Conservation (phyloP, 176 grass and related monocot genomes). For the Tuctoria greenei region DNA sequence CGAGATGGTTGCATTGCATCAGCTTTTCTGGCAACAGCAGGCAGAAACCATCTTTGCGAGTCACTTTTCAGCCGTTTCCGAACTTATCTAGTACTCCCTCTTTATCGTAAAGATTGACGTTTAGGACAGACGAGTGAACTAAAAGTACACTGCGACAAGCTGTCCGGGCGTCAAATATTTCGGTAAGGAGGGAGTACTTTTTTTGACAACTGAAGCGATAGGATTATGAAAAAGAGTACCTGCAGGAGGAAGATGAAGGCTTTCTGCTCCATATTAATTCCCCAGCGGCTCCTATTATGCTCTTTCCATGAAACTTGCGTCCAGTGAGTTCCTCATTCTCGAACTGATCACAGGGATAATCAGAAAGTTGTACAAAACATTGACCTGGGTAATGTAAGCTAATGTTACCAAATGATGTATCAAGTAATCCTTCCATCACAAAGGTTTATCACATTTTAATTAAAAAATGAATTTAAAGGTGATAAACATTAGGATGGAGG, state of each 20-base stretch:
- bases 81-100: too few species aligned
- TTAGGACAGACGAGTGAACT: too few species aligned
- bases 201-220: background rate
- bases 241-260: constrained; percentile 21
- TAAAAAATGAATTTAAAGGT: too few species aligned
- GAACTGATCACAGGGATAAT: background rate
- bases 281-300: background rate
- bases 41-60: background rate
- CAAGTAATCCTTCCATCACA: too few species aligned
- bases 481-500: too few species aligned
- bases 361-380: constrained; percentile 6
- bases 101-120: too few species aligned
- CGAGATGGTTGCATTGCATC: background rate
- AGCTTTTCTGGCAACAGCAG: background rate
- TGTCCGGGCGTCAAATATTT: too few species aligned
- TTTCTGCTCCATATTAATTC: background rate
- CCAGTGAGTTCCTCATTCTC: background rate
- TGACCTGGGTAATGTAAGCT: too few species aligned
- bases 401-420: too few species aligned
- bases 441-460: too few species aligned
- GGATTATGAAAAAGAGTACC: constrained; percentile 29
- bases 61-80: background rate
- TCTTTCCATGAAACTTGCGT: background rate
- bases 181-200: too few species aligned
- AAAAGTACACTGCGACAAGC: too few species aligned